A percentile compares a stretch with the other conserved stretches of the same genome.
Conservation (phyloP, 768 basidiomycete genomes). For the Leccinum barrowsii region DNA sequence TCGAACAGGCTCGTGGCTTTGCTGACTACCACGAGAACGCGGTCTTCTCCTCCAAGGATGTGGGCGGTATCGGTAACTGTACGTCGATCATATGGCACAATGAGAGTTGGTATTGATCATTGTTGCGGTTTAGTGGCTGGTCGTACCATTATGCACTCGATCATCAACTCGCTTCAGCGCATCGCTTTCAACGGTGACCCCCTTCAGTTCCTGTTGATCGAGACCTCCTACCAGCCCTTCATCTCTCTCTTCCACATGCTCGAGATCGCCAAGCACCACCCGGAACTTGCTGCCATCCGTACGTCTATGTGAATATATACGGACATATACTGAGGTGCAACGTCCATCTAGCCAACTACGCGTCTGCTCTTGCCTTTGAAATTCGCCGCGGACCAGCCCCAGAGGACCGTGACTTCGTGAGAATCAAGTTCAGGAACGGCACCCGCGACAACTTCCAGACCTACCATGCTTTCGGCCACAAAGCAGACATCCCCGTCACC, state of each 20-base stretch:
- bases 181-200: slow-evolving; percentile 79
- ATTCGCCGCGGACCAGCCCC: slow-evolving; percentile 72
- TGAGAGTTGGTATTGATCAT: slow-evolving; percentile 6
- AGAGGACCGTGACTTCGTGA: slow-evolving; percentile 76
- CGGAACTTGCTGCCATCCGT: slow-evolving; percentile 65
- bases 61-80: slow-evolving; percentile 77
- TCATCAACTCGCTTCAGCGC: slow-evolving; percentile 68
- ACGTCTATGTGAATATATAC: slow-evolving; percentile 29
- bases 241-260: slow-evolving; percentile 83
- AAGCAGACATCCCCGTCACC: slow-evolving; percentile 73
- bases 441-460: slow-evolving; percentile 60
- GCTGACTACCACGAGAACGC: slow-evolving; percentile 80
- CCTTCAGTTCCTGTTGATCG: slow-evolving; percentile 72
- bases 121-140: slow-evolving; percentile 60
- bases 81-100: slow-evolving; percentile 28
- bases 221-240: slow-evolving; percentile 88
- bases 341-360: slow-evolving; percentile 57
- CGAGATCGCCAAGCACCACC: slow-evolving; percentile 53
- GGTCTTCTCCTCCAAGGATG: slow-evolving; percentile 62
- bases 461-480: slow-evolving; percentile 71
- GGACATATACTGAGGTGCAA: slow-evolving; percentile 10
- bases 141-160: slow-evolving; percentile 69
- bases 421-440: slow-evolving; percentile 85
- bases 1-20: slow-evolving; percentile 69
- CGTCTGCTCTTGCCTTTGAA: slow-evolving; percentile 74